Percentiles rank a stretch among this genome's conserved stretches.
Conservation (phyloP, 345 rosid species). For the Salix dunnii region DNA sequence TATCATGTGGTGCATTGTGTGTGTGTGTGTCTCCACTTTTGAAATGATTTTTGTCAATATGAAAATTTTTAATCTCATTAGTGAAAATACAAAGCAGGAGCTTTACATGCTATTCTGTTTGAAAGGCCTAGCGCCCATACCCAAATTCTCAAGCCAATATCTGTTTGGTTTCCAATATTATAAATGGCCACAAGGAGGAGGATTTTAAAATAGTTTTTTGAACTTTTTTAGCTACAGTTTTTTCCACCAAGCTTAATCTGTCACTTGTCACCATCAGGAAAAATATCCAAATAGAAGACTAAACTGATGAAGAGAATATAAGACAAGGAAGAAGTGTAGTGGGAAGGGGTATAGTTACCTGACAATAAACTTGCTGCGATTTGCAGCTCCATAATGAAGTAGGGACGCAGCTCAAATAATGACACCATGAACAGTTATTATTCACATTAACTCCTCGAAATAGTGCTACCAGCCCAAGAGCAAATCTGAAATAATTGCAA, state of each 20-base stretch:
- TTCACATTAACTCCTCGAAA: constrained; percentile 20
- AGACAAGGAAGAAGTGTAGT: not conserved
- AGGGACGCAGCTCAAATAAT: constrained; percentile 20
- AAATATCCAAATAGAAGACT: not conserved
- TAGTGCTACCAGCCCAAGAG: constrained; percentile 18
- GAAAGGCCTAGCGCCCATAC: no score
- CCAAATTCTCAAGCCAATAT: not conserved
- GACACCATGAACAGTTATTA: constrained; percentile 17
- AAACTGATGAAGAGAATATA: not conserved
- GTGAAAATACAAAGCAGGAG: no score
- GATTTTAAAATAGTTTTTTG: not conserved
- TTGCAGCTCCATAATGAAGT: constrained; percentile 32
- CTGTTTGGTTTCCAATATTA: not conserved
- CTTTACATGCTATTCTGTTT: no score
- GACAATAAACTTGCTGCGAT: constrained; percentile 41
- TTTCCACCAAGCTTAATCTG: not conserved
- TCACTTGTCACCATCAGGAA: not conserved
- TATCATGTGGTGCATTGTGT: no score
- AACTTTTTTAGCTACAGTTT: not conserved
- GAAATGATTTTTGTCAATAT: no score
- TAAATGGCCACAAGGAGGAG: no score
- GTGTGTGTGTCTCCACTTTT: no score
- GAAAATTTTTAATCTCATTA: no score
- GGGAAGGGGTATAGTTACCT: constrained; percentile 41
- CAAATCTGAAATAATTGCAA: constrained; percentile 16